phyloP scores from a whole-genome alignment of 208 protist species.

The Trypanosoma melophagium region DNA sequence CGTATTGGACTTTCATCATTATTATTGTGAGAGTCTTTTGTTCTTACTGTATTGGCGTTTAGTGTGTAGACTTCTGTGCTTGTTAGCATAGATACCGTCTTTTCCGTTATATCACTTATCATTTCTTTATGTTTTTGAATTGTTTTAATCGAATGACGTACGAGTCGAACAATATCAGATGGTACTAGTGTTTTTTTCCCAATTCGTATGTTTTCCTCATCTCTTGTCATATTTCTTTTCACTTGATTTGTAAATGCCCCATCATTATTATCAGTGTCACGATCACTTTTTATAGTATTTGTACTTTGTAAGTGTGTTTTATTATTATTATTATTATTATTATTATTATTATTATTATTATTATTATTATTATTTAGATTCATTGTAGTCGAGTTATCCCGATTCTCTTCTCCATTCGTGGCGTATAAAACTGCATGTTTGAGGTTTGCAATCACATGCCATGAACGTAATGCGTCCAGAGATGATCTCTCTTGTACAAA shows the following conservation, averaged over 20 bases:
- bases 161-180: constrained; percentile 9
- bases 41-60: not conserved
- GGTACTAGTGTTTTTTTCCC: not conserved
- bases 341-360: not conserved
- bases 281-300: no score
- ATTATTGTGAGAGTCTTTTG: not conserved
- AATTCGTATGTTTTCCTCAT: not conserved
- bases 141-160: constrained; percentile 14
- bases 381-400: not conserved
- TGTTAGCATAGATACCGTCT: not conserved
- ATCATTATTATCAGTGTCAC: no score
- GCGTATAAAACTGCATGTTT: constrained; percentile 19
- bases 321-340: no score
- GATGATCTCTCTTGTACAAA: no score
- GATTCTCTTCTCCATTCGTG: constrained; percentile 8
- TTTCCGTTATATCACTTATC: not conserved
- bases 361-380: not conserved
- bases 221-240: not conserved
- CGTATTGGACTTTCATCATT: not conserved
- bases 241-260: not conserved
- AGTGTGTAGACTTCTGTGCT: not conserved
- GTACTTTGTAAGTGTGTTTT: no score
- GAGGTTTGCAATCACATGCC: constrained; percentile 28
- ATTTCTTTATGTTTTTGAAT: not conserved
- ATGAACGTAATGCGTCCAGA: constrained; percentile 4